Evolutionary conservation across 331 rosid species (phyloP), one percentile per base, ranked within the genome.

Genomic region (Quercus lobata): DNA sequence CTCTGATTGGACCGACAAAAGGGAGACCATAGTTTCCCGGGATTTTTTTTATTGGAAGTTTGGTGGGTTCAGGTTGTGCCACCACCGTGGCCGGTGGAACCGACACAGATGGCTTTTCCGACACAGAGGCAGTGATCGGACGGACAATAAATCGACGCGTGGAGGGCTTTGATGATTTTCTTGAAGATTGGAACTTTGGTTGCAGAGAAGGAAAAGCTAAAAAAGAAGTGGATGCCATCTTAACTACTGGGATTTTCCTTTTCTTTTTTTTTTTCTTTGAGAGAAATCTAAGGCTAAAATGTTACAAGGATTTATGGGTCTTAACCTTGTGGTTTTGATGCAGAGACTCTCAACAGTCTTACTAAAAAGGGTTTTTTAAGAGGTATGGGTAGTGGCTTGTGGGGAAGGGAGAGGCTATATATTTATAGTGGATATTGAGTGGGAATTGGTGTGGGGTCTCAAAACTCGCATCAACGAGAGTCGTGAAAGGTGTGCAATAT

Each of bases 11-110:
- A 4, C 98, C 94, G 2, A 96, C 18, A 12, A 90, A 4, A 0
- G 99, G 99, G 37, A 91, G 52, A 8, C 99, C 98, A 49, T 79
- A 89, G 53, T 84, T 89, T 1, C 99, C 98, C 2, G 99, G 99
- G 66, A 96, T 85, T 71, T 83, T 74, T 15, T 90, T 86, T 11
- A 91, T 2, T 0, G 98, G 96, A 12, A 91, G 93, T 9, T 69
- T 29, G 35, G 21, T 7, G n/a, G 77, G 29, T 14, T 87, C 90
- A 0, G 44, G 77, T 1, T 75, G 15, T 1, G 82, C 6, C 44
- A 63, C 77, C 44, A 69, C 76, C 11, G 81, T 60, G 34, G 70
- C 52, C 0, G 87, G 80, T 3, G 84, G 80, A 4, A 74, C 57
- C 3, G 87, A 69, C 3, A 73, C 69, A 6, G 87, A 53, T 2